Percentiles rank a stretch among this genome's conserved stretches.
These are phyloP conservation scores for Coemansia sp. DNA, from an alignment of 192 early-diverging fungal genomes.

Conservation along the genomic window DNA sequence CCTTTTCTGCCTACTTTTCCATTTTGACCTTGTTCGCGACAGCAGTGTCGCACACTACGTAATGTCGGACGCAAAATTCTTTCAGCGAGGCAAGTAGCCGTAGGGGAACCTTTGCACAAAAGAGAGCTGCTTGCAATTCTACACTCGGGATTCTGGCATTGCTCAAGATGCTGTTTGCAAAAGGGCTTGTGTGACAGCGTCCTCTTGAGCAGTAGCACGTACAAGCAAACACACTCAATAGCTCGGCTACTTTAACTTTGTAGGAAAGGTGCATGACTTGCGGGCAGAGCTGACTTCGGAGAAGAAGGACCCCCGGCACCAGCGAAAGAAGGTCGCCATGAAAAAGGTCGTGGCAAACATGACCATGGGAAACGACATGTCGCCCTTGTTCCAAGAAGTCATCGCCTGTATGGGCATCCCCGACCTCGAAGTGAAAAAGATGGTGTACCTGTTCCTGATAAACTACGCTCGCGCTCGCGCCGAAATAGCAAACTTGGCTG, in stretches of 20 bases:
- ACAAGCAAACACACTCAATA: neutral
- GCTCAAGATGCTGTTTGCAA: constrained; percentile 1
- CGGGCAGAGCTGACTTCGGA: constrained; percentile 82
- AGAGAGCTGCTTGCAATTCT: neutral
- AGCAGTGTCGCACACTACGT: neutral
- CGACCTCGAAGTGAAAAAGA: constrained; percentile 80
- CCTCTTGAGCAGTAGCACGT: neutral
- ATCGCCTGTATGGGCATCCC: constrained; percentile 89
- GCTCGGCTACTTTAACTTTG: neutral
- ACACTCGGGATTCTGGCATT: neutral
- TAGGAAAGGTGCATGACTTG: constrained; percentile 91
- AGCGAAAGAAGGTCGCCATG: constrained; percentile 79
- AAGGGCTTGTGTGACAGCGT: neutral
- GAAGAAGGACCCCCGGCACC: constrained; percentile 77
- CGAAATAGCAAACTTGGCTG: constrained; percentile 89
- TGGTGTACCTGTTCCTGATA: constrained; percentile 95
- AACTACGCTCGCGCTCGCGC: constrained; percentile 93
- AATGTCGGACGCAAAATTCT: constrained; percentile 79
- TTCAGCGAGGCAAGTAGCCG: constrained; percentile 64
- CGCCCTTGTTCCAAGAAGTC: constrained; percentile 87
- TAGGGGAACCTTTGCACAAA: neutral
- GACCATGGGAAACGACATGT: constrained; percentile 99
- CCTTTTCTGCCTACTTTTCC: neutral
- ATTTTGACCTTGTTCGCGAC: neutral
- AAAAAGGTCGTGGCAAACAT: constrained; percentile 99